phyloP scores from a whole-genome alignment of 768 basidiomycete species.

The Boletus pseudopeckii region DNA sequence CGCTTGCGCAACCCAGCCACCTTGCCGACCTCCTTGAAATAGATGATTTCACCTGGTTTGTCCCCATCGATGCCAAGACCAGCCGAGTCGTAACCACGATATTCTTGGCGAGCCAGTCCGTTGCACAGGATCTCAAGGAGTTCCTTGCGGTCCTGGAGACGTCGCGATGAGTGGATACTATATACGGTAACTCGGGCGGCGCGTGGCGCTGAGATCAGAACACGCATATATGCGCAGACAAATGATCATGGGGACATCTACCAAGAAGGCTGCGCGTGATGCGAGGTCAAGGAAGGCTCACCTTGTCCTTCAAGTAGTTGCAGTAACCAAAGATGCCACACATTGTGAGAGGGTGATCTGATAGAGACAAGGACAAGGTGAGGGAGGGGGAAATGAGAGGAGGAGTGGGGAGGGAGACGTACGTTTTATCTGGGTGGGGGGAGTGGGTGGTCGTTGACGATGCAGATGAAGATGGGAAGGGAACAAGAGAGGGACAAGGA shows the following conservation, averaged over 20 bases:
- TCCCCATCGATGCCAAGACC: constrained; percentile 91
- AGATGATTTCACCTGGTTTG: constrained; percentile 66
- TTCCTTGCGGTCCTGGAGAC: constrained; percentile 74
- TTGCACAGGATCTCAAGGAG: constrained; percentile 87
- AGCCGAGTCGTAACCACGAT: constrained; percentile 97
- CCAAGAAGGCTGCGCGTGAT: neutral
- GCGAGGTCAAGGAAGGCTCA: constrained; percentile 32
- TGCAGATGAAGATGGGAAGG: constrained; percentile 22
- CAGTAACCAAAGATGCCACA: constrained; percentile 98
- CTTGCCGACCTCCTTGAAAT: constrained; percentile 98
- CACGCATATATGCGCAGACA: constrained; percentile 8
- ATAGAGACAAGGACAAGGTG: neutral
- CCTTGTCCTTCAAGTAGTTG: constrained; percentile 93
- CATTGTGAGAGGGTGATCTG: constrained; percentile 43
- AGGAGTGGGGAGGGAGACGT: neutral
- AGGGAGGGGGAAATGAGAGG: neutral
- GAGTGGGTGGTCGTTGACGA: constrained; percentile 10
- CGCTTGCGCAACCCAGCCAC: constrained; percentile 89
- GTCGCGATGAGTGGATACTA: constrained; percentile 16
- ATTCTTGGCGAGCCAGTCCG: constrained; percentile 93
- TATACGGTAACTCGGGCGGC: constrained; percentile 15
- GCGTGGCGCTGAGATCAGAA: neutral
- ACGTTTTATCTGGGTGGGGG: constrained; percentile 4
- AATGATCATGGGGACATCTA: neutral
- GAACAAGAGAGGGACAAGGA: neutral